phyloP scores from a whole-genome alignment of 2,329 filamentous ascomycete genomes.

The Cytospora mali region DNA sequence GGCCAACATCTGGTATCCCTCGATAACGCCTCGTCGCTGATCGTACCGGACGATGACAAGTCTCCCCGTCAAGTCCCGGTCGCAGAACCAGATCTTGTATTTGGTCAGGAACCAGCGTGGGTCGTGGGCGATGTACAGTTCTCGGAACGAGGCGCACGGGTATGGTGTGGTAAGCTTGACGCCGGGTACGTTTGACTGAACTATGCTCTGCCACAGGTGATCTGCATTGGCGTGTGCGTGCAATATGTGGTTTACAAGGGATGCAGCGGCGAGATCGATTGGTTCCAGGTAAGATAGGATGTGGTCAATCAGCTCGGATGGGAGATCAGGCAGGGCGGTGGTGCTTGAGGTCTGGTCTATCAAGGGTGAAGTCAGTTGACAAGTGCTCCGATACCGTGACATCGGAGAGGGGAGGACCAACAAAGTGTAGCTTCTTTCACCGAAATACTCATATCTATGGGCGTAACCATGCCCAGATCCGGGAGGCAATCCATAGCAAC shows the following conservation, averaged over 20 bases:
- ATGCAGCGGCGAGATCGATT: constrained; percentile 61
- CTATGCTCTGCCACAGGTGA: constrained; percentile 69
- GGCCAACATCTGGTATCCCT: constrained; percentile 76
- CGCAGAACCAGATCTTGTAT: constrained; percentile 84
- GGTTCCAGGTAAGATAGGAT: constrained; percentile 70
- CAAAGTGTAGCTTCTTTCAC: not conserved
- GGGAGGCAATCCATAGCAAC: not conserved
- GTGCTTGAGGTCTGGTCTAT: not conserved
- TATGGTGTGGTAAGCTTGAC: constrained; percentile 54
- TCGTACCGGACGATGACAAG: constrained; percentile 79
- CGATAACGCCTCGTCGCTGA: constrained; percentile 71
- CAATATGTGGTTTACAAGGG: constrained; percentile 64
- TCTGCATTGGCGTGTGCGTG: constrained; percentile 65
- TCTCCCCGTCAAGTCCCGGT: constrained; percentile 72
- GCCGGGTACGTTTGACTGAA: constrained; percentile 69
- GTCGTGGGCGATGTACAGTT: constrained; percentile 74
- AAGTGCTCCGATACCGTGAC: not conserved
- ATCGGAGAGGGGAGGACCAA: not conserved
- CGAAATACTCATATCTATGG: not conserved
- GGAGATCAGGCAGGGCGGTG: constrained; percentile 57
- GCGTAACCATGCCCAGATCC: constrained; percentile 4
- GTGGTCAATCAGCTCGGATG: constrained; percentile 73
- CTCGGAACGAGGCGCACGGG: constrained; percentile 65
- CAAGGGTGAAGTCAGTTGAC: constrained; percentile 2
- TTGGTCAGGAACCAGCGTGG: constrained; percentile 83